These are phyloP conservation scores for Pyrus communis DNA, from an alignment of 306 rosid species.

Conservation along the genomic window DNA sequence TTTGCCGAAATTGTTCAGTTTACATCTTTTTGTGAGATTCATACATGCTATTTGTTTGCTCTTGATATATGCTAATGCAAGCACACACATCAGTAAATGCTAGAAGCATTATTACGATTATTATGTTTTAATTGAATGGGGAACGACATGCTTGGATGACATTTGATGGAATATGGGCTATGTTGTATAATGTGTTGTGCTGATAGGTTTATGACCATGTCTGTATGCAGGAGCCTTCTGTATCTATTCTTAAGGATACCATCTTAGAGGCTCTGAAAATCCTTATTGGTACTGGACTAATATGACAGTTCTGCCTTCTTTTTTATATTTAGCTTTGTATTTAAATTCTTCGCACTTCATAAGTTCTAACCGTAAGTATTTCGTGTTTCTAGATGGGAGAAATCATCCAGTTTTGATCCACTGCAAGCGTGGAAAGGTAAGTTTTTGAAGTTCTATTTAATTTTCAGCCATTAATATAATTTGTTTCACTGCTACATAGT, in stretches of 20 bases:
- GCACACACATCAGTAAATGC: neutral
- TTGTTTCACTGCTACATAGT: neutral
- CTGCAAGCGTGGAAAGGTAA: constrained; percentile 65
- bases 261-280: constrained; percentile 72
- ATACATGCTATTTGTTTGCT: neutral
- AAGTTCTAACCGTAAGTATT: neutral
- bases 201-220: neutral
- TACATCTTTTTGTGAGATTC: neutral
- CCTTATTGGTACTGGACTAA: constrained; percentile 47
- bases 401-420: constrained; percentile 62
- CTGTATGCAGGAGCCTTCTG: constrained; percentile 52
- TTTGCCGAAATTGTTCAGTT: neutral
- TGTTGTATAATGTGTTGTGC: neutral
- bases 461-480: neutral
- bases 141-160: neutral
- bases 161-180: neutral
- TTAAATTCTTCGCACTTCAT: neutral
- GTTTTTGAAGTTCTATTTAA: no score
- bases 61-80: neutral
- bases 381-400: constrained; percentile 40
- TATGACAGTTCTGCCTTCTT: neutral
- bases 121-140: neutral
- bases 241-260: constrained; percentile 43
- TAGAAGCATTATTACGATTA: neutral
- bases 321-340: neutral